Percentiles rank a stretch among this genome's conserved stretches.
Evolutionary conservation across 768 basidiomycete species (phyloP).

Genomic region (Pilatotrama ljubarskyi): DNA sequence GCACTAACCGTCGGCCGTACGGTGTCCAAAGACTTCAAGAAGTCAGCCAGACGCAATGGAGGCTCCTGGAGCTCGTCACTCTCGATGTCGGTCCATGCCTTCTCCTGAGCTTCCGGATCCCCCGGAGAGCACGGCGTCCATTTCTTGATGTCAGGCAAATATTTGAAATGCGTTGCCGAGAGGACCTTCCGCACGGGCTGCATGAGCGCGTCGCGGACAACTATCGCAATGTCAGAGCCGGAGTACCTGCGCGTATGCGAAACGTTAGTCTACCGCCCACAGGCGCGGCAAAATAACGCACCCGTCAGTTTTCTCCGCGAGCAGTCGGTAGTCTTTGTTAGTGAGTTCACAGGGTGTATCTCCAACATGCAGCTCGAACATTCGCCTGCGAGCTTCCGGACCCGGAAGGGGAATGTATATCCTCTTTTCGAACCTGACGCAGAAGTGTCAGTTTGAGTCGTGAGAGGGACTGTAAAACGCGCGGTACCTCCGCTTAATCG

Average conservation of each 20-base stretch:
- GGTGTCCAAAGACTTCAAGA: conserved; percentile 74
- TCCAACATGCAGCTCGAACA: conserved; percentile 98
- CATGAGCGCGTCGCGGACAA: conserved; percentile 97
- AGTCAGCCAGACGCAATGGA: conserved; percentile 72
- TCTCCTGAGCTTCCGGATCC: conserved; percentile 81
- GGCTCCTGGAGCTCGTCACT: conserved; percentile 93
- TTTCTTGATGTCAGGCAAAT: conserved; percentile 47
- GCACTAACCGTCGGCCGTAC: conserved; percentile 88
- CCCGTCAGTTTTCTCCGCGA: conserved; percentile 90
- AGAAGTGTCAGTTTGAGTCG: not conserved
- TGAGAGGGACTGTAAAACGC: not conserved
- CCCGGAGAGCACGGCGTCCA: conserved; percentile 98
- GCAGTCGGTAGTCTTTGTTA: conserved; percentile 71
- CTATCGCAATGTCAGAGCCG: conserved; percentile 91
- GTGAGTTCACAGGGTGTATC: conserved; percentile 85
- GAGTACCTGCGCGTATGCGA: conserved; percentile 56
- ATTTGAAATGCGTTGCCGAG: conserved; percentile 93
- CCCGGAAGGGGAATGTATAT: conserved; percentile 98
- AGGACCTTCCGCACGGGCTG: conserved; percentile 97
- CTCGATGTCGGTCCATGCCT: conserved; percentile 84
- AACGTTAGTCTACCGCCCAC: not conserved
- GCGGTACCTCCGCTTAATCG: conserved; percentile 86
- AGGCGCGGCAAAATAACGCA: conserved; percentile 30
- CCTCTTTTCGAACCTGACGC: conserved; percentile 86
- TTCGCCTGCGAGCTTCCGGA: conserved; percentile 84